These are phyloP conservation scores for Cutaneotrichosporon cutaneum DNA, from an alignment of 1,284 basidiomycete genomes.

Conservation along the genomic window DNA sequence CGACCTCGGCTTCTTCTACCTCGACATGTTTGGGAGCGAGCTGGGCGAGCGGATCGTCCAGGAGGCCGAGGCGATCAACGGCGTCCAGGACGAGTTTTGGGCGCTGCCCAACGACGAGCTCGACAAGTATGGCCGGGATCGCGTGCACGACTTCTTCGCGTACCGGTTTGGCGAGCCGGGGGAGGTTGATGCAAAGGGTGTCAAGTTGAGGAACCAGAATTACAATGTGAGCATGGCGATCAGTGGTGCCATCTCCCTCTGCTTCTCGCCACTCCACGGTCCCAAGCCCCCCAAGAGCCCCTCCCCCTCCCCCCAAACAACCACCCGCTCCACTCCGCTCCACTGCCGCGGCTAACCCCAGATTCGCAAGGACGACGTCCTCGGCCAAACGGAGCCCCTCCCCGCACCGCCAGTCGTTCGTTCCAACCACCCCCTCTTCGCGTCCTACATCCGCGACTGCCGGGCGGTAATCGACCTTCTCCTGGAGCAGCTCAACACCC, in stretches of 20 bases:
- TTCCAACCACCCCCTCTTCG: slow-evolving; percentile 21
- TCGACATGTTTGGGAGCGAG: slow-evolving; percentile 28
- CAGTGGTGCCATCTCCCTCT: neutral
- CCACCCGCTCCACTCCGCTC: neutral
- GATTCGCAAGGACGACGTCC: slow-evolving; percentile 35
- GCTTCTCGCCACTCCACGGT: neutral
- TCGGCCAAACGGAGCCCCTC: slow-evolving; percentile 23
- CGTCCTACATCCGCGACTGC: slow-evolving; percentile 27
- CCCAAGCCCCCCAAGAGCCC: neutral
- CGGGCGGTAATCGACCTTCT: slow-evolving; percentile 59
- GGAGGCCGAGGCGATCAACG: slow-evolving; percentile 29
- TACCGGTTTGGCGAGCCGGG: slow-evolving; percentile 26
- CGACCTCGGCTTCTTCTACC: slow-evolving; percentile 40
- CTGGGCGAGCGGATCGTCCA: slow-evolving; percentile 30
- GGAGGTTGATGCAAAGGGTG: slow-evolving; percentile 17
- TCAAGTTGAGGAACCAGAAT: slow-evolving; percentile 23
- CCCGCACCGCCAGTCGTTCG: slow-evolving; percentile 25
- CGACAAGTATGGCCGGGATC: slow-evolving; percentile 27
- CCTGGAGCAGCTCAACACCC: slow-evolving; percentile 61
- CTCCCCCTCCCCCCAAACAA: neutral
- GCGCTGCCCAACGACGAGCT: slow-evolving; percentile 29
- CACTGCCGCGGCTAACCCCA: slow-evolving; percentile 13
- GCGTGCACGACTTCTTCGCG: slow-evolving; percentile 31
- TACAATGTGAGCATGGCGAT: slow-evolving; percentile 30
- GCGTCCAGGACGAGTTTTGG: slow-evolving; percentile 31